Percentiles rank a stretch among this genome's conserved stretches.
phyloP scores from a whole-genome alignment of 1,284 basidiomycete species.

The Boletus austroedulis region DNA sequence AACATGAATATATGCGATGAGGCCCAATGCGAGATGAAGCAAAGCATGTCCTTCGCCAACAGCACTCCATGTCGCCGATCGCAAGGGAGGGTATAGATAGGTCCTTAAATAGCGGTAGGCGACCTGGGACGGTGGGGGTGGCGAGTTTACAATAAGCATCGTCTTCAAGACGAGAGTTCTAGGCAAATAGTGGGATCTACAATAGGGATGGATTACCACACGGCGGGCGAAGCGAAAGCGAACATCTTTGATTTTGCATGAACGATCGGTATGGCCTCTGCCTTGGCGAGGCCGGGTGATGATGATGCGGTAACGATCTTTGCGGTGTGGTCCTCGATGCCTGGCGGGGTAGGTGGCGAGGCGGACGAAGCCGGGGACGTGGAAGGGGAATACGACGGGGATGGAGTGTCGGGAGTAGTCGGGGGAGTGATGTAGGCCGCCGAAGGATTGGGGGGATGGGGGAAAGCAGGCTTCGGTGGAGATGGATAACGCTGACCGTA shows the following conservation, averaged over 20 bases:
- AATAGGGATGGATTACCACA: conserved; percentile 41
- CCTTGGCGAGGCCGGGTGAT: conserved; percentile 35
- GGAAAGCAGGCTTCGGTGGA: conserved; percentile 37
- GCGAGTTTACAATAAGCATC: conserved; percentile 28
- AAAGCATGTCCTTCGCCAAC: conserved; percentile 20
- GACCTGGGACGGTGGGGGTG: conserved; percentile 12
- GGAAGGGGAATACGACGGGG: conserved; percentile 47
- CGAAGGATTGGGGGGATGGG: conserved; percentile 21
- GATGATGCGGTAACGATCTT: conserved; percentile 46
- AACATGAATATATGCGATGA: conserved; percentile 32
- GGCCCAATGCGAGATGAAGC: conserved; percentile 37
- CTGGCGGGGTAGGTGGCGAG: conserved; percentile 52
- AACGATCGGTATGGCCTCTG: conserved; percentile 27
- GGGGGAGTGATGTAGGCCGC: conserved; percentile 34
- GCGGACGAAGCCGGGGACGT: conserved; percentile 54
- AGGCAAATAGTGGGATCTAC: conserved; percentile 24
- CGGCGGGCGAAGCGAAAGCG: conserved; percentile 39
- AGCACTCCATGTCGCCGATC: conserved; percentile 27
- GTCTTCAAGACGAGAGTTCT: conserved; percentile 36
- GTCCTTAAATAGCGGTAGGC: conserved; percentile 31
- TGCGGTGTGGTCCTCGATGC: conserved; percentile 45
- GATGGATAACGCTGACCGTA: conserved; percentile 47
- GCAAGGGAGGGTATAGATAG: conserved; percentile 33
- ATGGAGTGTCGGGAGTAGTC: conserved; percentile 48
- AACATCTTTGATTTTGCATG: too few species aligned